These are phyloP conservation scores for Tolypocladium paradoxum DNA, from an alignment of 2,329 filamentous ascomycete species.

Conservation along the genomic window DNA sequence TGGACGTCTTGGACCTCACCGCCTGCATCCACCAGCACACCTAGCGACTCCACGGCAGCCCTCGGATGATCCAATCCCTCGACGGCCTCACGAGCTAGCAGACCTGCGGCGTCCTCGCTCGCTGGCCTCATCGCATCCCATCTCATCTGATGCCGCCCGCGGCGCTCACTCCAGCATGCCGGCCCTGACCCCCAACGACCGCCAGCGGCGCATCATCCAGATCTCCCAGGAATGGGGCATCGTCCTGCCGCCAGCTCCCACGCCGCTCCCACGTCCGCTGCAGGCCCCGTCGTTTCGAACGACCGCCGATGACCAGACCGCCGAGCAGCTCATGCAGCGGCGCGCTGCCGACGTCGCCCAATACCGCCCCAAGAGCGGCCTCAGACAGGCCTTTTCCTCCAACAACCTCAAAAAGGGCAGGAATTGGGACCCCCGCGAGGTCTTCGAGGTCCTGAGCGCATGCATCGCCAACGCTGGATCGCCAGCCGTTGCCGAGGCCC, in stretches of 20 bases:
- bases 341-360: slow-evolving; percentile 26
- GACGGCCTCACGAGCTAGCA: background rate
- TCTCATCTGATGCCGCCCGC: background rate
- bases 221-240: slow-evolving; percentile 42
- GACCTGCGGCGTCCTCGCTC: background rate
- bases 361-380: slow-evolving; percentile 25
- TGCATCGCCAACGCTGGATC: slow-evolving; percentile 39
- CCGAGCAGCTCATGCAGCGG: slow-evolving; percentile 43
- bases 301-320: slow-evolving; percentile 36
- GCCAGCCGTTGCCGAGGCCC: slow-evolving; percentile 44
- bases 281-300: slow-evolving; percentile 32
- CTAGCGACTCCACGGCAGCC: background rate
- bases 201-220: slow-evolving; percentile 36
- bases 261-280: slow-evolving; percentile 30
- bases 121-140: background rate
- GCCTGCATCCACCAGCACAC: background rate
- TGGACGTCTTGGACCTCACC: background rate
- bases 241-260: slow-evolving; percentile 25
- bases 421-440: slow-evolving; percentile 39
- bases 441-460: slow-evolving; percentile 38
- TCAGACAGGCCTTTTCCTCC: slow-evolving; percentile 27
- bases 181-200: slow-evolving; percentile 21
- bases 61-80: background rate
- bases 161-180: slow-evolving; percentile 13
- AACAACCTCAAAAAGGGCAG: slow-evolving; percentile 34